A percentile compares a stretch with the other conserved stretches of the same genome.
Conservation (phyloP, 192 early-diverging fungal species). For the Backusella australiensis region DNA sequence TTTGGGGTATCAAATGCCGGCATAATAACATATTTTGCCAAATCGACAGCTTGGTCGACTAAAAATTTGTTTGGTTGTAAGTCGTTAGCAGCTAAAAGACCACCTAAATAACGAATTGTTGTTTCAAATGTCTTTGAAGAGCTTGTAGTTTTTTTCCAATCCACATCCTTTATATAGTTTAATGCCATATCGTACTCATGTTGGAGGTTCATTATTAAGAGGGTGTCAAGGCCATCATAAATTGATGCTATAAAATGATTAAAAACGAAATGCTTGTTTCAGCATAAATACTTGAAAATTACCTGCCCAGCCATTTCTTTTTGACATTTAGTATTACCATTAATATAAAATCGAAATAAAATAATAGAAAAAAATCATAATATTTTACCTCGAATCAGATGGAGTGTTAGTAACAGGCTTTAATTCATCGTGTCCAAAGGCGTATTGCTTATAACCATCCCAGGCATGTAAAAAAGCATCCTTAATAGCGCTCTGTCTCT, state of each 20-base stretch:
- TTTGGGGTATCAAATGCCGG: conserved; percentile 67
- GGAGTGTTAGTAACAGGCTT: conserved; percentile 31
- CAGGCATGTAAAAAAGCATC: conserved; percentile 66
- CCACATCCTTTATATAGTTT: conserved; percentile 28
- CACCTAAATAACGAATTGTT: conserved; percentile 76
- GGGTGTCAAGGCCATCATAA: conserved; percentile 84
- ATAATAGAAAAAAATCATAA: background rate
- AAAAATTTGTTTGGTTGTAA: conserved; percentile 65
- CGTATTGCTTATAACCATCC: conserved; percentile 70
- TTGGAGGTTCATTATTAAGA: conserved; percentile 76
- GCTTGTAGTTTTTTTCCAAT: conserved; percentile 43
- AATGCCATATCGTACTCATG: conserved; percentile 11
- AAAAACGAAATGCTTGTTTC: background rate
- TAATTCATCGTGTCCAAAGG: conserved; percentile 76
- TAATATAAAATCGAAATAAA: background rate
- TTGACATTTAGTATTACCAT: background rate
- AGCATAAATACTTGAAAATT: background rate
- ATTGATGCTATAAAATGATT: conserved; percentile 51
- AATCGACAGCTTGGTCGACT: conserved; percentile 64
- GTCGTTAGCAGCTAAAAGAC: conserved; percentile 81
- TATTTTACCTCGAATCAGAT: conserved; percentile 32
- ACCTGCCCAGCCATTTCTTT: conserved; percentile 53
- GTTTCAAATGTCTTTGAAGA: conserved; percentile 77
- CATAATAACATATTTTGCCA: conserved; percentile 59
- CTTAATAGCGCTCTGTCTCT: conserved; percentile 43